Percentiles rank a stretch among this genome's conserved stretches.
These are phyloP conservation scores for Phytophthora quininea DNA, from an alignment of 352 stramenopile genomes.

Conservation along the genomic window DNA sequence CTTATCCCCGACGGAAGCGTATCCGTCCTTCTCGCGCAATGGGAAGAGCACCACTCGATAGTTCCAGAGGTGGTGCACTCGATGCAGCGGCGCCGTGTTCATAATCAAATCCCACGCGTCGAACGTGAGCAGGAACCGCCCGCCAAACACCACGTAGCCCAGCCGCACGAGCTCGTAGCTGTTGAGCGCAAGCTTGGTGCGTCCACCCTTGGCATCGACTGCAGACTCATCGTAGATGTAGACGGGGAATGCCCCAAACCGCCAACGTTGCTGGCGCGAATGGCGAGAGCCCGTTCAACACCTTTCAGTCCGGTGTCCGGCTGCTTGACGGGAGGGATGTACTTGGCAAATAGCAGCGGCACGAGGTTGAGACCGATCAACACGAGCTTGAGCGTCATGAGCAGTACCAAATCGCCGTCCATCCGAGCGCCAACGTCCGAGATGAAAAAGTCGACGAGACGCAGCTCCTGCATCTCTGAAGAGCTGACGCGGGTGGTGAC, in stretches of 20 bases:
- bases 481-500: constrained; percentile 36
- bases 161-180: constrained; percentile 47
- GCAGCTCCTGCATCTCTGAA: constrained; percentile 32
- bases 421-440: constrained; percentile 33
- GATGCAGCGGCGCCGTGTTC: constrained; percentile 17
- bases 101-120: constrained; percentile 40
- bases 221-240: constrained; percentile 28
- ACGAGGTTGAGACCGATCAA: constrained; percentile 44
- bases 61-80: constrained; percentile 37
- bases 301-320: constrained; percentile 20
- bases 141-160: constrained; percentile 42
- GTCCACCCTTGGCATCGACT: constrained; percentile 7
- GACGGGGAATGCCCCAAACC: constrained; percentile 29
- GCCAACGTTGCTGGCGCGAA: constrained; percentile 31
- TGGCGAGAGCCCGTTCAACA: constrained; percentile 34
- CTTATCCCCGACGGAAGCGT: constrained; percentile 27
- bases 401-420: constrained; percentile 35
- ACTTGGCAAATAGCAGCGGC: constrained; percentile 34
- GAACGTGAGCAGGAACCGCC: constrained; percentile 31
- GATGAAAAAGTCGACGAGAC: constrained; percentile 46
- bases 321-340: constrained; percentile 33
- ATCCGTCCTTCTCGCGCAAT: constrained; percentile 25
- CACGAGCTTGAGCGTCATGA: constrained; percentile 55
- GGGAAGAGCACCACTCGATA: constrained; percentile 39
- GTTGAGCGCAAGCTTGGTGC: constrained; percentile 23